phyloP scores from a whole-genome alignment of 768 basidiomycete genomes.

The Mycena galericulata region DNA sequence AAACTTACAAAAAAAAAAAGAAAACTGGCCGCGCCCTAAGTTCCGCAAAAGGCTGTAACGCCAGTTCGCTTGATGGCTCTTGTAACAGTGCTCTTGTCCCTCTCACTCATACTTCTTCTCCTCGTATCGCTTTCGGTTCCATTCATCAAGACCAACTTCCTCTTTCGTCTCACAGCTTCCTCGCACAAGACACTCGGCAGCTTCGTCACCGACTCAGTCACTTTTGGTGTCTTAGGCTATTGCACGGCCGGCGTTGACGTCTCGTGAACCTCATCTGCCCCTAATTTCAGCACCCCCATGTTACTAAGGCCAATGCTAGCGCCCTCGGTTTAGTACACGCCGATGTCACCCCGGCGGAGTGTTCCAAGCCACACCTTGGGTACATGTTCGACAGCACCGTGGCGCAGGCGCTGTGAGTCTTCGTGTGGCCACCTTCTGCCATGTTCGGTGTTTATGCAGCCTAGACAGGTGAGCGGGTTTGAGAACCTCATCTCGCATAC shows the following conservation, averaged over 20 bases:
- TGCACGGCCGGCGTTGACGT: constrained; percentile 62
- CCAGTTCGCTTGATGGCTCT: no score
- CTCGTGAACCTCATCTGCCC: constrained; percentile 49
- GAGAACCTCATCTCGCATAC: constrained; percentile 57
- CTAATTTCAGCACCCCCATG: constrained; percentile 22
- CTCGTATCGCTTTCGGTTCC: constrained; percentile 73
- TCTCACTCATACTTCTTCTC: constrained; percentile 70
- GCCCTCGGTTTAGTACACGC: constrained; percentile 57
- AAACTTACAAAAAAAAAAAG: no score
- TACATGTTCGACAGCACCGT: constrained; percentile 67
- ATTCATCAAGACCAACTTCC: constrained; percentile 65
- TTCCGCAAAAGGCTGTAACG: no score
- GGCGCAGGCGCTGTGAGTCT: constrained; percentile 58
- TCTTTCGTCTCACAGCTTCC: constrained; percentile 60
- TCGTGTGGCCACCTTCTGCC: constrained; percentile 28
- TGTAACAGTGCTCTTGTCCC: constrained; percentile 59
- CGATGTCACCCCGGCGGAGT: constrained; percentile 52
- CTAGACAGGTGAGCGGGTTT: constrained; percentile 50
- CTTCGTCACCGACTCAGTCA: constrained; percentile 52
- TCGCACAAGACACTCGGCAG: constrained; percentile 47
- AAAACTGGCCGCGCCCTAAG: no score
- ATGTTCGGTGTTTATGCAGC: constrained; percentile 27
- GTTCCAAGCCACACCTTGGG: constrained; percentile 63
- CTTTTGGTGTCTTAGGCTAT: constrained; percentile 75
- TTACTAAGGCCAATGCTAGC: constrained; percentile 43